Conservation (phyloP, 257 asterid genomes). For the Capsicum rhomboideum region DNA sequence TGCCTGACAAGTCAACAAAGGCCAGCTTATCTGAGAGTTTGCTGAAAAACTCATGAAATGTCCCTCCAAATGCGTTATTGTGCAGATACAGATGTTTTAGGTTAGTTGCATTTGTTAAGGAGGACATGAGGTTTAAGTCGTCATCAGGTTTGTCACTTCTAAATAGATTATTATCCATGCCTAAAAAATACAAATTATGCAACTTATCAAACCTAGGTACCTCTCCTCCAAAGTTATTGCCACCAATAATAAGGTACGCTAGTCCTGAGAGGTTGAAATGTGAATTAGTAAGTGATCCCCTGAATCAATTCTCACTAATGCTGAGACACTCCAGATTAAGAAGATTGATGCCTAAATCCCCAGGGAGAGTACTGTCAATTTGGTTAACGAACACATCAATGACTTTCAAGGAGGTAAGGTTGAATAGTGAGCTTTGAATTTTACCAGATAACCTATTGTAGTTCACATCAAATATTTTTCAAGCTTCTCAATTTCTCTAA, state of each 20-base stretch:
- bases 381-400: too few relatives aligned
- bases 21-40: neutral
- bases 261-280: neutral
- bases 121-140: slow-evolving; percentile 6
- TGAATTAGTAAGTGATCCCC: slow-evolving; percentile 5
- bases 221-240: slow-evolving; percentile 1
- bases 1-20: neutral
- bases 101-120: neutral
- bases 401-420: too few relatives aligned
- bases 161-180: neutral
- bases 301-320: slow-evolving; percentile 3
- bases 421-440: too few relatives aligned
- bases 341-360: neutral
- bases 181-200: slow-evolving; percentile 1
- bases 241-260: neutral
- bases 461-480: too few relatives aligned
- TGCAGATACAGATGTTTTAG: neutral
- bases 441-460: too few relatives aligned
- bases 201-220: slow-evolving; percentile 9
- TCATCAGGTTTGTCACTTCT: neutral
- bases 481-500: too few relatives aligned
- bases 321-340: slow-evolving; percentile 5
- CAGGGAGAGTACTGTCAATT: neutral
- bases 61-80: neutral
- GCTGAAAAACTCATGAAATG: neutral